Base-by-base conservation (phyloP, 192 early-diverging fungal species). In the Chytriomyces confervae region DNA sequence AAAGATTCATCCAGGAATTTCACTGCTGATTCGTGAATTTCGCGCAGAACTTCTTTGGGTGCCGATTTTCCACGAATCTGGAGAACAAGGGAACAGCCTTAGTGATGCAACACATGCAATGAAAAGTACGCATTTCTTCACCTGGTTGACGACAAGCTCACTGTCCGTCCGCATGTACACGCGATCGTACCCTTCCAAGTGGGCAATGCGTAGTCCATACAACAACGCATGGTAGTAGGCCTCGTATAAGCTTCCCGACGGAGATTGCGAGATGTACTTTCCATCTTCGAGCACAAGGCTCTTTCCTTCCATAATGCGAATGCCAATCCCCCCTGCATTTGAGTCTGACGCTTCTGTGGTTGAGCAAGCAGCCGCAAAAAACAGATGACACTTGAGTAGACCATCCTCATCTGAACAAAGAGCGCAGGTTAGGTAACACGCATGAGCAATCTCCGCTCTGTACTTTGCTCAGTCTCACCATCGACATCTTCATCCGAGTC, bases 401-500 rank as follows among this genome's bases (percentile, higher is more conserved):
- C 50, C 70, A 50, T 72, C 70, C 7, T 72, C 70, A 36, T 64
- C 36, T 64, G 23, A 10, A 16, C 62, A 11, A 11, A 20, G 23
- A 60, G 57, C 16, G 57, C 57, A 60, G 57, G 16, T 60, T n/a
- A 60, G 18, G 20, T 60, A 7, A 36, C 36, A 36, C 36, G 36
- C 36, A 36, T 36, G 36, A 36, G 36, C 57, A 20, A 60, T 60
- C 16, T 60, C 16, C 20, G 20, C 45, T 48, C 10, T 48, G 20
- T 29, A 4, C 16, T 66, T 13, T 23, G 27, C 36, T 18, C 27
- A 43, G 13, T 16, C 18, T 76, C 63, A 43, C n/a, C 74, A 5
- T 76, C 27, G 20, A 10, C 20, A 16, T 73, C 72, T 62, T 73
- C 72, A 20, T 73, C 72, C 16, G 29, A n/a, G 16, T 76, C 74